Conservation (phyloP, 1,139 yeast genomes). For the Saccharomyces hybrid region DNA sequence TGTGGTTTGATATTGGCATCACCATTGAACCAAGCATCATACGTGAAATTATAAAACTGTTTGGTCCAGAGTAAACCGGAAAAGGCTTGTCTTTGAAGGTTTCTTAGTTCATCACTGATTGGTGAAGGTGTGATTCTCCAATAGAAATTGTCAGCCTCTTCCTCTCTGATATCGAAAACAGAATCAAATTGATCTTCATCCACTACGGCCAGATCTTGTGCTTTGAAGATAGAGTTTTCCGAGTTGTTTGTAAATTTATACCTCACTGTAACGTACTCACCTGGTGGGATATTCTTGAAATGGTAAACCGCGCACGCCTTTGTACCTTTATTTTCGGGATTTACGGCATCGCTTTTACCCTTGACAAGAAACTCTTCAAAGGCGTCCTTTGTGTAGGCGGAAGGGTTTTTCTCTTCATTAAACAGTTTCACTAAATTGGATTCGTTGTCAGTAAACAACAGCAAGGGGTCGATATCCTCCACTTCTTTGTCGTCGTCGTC, state of each 20-base stretch:
- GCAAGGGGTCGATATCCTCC: conserved; percentile 61
- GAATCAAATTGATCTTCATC: conserved; percentile 76
- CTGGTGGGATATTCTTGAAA: conserved; percentile 77
- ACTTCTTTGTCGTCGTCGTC: conserved; percentile 32
- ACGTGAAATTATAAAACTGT: conserved; percentile 85
- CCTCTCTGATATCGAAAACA: conserved; percentile 66
- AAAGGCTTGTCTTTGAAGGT: conserved; percentile 88
- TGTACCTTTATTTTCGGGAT: conserved; percentile 64
- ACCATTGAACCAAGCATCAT: conserved; percentile 82
- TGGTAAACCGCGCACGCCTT: conserved; percentile 77
- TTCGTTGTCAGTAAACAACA: conserved; percentile 84
- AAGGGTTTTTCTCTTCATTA: conserved; percentile 47
- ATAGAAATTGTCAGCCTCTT: conserved; percentile 91
- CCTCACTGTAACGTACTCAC: conserved; percentile 82
- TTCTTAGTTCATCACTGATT: conserved; percentile 71
- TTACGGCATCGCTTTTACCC: conserved; percentile 51
- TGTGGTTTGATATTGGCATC: conserved; percentile 68
- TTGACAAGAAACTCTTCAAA: conserved; percentile 79
- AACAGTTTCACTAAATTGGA: conserved; percentile 69
- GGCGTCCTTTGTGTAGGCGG: conserved; percentile 72
- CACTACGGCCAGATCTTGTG: conserved; percentile 39
- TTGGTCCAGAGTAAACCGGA: conserved; percentile 94
- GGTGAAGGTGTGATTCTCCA: conserved; percentile 88
- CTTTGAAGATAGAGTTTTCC: conserved; percentile 22
- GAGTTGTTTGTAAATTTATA: conserved; percentile 51